phyloP scores from a whole-genome alignment of 768 basidiomycete species.

The Kwoniella europaea region DNA sequence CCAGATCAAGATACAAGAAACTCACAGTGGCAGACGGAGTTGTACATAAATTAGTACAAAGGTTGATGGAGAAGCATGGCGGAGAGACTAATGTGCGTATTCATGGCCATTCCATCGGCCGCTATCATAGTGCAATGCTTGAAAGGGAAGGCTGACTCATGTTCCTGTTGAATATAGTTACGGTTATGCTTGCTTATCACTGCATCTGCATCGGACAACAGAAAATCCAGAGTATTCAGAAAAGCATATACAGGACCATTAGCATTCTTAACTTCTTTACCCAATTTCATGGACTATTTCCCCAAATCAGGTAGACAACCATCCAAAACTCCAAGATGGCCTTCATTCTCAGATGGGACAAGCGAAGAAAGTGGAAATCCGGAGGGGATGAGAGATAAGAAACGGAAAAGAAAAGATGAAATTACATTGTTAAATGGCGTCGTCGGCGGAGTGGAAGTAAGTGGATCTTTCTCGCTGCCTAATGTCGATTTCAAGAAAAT shows the following conservation, averaged over 20 bases:
- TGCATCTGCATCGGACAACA: neutral
- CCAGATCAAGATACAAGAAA: conserved; percentile 34
- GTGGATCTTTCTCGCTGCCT: conserved; percentile 3
- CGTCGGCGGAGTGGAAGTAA: conserved; percentile 34
- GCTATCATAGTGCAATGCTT: neutral
- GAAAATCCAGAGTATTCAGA: conserved; percentile 11
- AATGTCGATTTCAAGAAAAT: too few relatives aligned
- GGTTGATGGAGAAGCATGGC: conserved; percentile 49
- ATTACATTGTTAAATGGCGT: conserved; percentile 29
- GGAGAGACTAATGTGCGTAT: conserved; percentile 36
- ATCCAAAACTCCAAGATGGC: conserved; percentile 17
- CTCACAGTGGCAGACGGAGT: conserved; percentile 44
- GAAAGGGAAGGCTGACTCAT: neutral
- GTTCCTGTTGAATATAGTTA: conserved; percentile 18
- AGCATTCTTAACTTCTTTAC: conserved; percentile 39
- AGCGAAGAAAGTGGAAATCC: neutral
- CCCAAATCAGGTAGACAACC: conserved; percentile 7
- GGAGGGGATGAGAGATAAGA: conserved; percentile 3
- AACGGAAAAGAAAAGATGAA: conserved; percentile 27
- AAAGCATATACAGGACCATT: conserved; percentile 27
- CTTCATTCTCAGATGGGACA: conserved; percentile 5
- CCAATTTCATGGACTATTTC: conserved; percentile 24
- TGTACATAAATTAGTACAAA: conserved; percentile 43
- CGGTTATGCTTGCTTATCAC: conserved; percentile 32
- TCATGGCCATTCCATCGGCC: neutral